Conservation (phyloP, 140 eudicot species). For the Ambrosia hybrid region DNA sequence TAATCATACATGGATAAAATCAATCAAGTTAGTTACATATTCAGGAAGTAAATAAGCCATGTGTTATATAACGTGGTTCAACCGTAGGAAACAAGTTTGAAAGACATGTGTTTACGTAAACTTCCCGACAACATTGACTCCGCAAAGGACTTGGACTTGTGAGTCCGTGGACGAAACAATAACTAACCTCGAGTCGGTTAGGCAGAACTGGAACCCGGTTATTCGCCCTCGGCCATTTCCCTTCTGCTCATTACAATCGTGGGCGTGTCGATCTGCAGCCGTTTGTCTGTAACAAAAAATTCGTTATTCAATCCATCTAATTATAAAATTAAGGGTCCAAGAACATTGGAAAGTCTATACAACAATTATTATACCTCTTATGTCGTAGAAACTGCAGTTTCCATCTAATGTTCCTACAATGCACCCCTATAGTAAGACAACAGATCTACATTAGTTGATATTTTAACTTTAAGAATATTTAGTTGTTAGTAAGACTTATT, state of each 20-base stretch:
- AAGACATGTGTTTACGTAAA: constrained; percentile 41
- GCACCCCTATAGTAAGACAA: constrained; percentile 27
- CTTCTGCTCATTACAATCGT: constrained; percentile 56
- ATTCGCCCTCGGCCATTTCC: constrained; percentile 69
- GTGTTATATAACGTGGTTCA: not conserved
- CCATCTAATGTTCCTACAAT: constrained; percentile 45
- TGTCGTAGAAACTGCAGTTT: constrained; percentile 47
- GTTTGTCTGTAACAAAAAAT: constrained; percentile 46
- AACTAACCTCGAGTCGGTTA: constrained; percentile 60
- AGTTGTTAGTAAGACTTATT: not conserved
- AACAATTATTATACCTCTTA: constrained; percentile 49
- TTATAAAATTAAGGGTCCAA: not conserved
- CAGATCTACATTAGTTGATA: constrained; percentile 2
- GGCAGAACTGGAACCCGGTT: constrained; percentile 90
- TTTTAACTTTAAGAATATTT: not conserved
- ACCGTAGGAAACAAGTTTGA: not conserved
- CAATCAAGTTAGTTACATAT: no score
- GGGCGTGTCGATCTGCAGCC: constrained; percentile 42
- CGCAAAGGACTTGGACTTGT: constrained; percentile 67
- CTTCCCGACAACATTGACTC: constrained; percentile 62
- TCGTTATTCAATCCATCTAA: not conserved
- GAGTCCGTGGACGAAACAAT: constrained; percentile 88
- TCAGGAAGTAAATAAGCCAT: no score
- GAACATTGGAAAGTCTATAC: not conserved
- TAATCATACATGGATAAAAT: no score